Conservation (phyloP, 305 asterid genomes). For the Striga hermonthica region DNA sequence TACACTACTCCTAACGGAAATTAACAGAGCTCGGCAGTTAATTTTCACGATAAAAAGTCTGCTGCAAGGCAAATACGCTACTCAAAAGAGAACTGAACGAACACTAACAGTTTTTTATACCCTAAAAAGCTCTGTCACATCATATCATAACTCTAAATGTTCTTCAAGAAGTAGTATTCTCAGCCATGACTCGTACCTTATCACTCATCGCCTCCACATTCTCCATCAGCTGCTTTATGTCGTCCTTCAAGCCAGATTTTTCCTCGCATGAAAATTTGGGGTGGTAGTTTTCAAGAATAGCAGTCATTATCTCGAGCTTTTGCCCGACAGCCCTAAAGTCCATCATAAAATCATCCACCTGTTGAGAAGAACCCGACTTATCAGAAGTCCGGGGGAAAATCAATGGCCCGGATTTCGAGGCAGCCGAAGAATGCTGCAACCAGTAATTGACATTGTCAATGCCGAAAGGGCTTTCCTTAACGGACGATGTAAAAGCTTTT, state of each 20-base stretch:
- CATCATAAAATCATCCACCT: slow-evolving; percentile 31
- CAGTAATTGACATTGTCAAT: slow-evolving; percentile 30
- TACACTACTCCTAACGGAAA: too few relatives aligned
- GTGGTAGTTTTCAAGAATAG: slow-evolving; percentile 38
- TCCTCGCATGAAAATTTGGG: slow-evolving; percentile 41
- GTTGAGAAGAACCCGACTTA: slow-evolving; percentile 7
- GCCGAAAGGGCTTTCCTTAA: slow-evolving; percentile 41
- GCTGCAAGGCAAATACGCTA: background rate
- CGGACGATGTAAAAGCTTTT: slow-evolving; percentile 40
- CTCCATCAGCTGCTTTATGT: slow-evolving; percentile 42
- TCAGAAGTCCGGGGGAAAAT: slow-evolving; percentile 15
- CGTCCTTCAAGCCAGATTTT: slow-evolving; percentile 42
- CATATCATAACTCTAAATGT: background rate
- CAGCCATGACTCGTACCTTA: slow-evolving; percentile 44
- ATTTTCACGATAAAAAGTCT: background rate
- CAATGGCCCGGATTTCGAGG: slow-evolving; percentile 26
- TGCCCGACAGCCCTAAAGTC: slow-evolving; percentile 34
- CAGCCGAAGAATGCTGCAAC: slow-evolving; percentile 32
- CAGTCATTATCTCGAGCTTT: slow-evolving; percentile 42
- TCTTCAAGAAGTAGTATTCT: slow-evolving; percentile 27
- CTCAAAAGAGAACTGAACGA: slow-evolving; percentile 7
- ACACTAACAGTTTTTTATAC: background rate
- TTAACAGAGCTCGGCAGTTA: too few relatives aligned
- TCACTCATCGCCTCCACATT: slow-evolving; percentile 35
- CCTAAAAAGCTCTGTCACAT: too few relatives aligned